phyloP scores from a whole-genome alignment of 768 basidiomycete species.

The Pleurotus citrinopileatus region DNA sequence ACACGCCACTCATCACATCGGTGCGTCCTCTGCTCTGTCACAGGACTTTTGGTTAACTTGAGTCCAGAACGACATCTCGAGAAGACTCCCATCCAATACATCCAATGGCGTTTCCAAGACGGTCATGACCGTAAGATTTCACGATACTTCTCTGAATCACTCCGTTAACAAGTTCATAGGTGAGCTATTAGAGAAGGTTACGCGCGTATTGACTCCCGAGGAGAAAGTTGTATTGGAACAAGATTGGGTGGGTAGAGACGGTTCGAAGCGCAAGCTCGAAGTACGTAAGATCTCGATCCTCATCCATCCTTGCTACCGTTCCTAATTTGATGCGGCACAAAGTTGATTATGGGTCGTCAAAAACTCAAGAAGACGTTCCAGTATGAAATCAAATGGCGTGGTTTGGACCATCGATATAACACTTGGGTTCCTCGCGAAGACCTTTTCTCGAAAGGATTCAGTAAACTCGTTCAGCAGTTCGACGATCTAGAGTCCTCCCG shows the following conservation, averaged over 20 bases:
- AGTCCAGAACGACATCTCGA: slow-evolving; percentile 82
- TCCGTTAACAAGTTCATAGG: slow-evolving; percentile 37
- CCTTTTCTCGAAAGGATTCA: slow-evolving; percentile 81
- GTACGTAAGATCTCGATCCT: too few species aligned
- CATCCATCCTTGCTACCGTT: too few species aligned
- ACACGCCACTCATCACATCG: slow-evolving; percentile 96
- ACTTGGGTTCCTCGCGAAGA: slow-evolving; percentile 91
- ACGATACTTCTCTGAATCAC: neutral
- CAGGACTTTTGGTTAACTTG: slow-evolving; percentile 10
- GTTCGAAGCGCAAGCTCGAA: slow-evolving; percentile 89
- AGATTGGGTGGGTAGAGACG: slow-evolving; percentile 90
- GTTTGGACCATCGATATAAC: slow-evolving; percentile 83
- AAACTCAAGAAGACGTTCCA: slow-evolving; percentile 95
- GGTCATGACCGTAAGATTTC: slow-evolving; percentile 82
- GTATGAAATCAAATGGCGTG: slow-evolving; percentile 89
- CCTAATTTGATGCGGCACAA: too few species aligned
- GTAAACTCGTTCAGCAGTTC: slow-evolving; percentile 89
- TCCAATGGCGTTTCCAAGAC: slow-evolving; percentile 99
- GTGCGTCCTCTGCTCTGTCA: slow-evolving; percentile 29
- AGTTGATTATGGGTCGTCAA: slow-evolving; percentile 91
- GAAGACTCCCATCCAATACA: slow-evolving; percentile 95
- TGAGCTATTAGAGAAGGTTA: slow-evolving; percentile 88
- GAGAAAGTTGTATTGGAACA: slow-evolving; percentile 76
- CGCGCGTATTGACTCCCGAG: slow-evolving; percentile 85
- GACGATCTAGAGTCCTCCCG: slow-evolving; percentile 95